These are phyloP conservation scores for Glycine soja DNA, from an alignment of 306 rosid genomes.

Conservation along the genomic window DNA sequence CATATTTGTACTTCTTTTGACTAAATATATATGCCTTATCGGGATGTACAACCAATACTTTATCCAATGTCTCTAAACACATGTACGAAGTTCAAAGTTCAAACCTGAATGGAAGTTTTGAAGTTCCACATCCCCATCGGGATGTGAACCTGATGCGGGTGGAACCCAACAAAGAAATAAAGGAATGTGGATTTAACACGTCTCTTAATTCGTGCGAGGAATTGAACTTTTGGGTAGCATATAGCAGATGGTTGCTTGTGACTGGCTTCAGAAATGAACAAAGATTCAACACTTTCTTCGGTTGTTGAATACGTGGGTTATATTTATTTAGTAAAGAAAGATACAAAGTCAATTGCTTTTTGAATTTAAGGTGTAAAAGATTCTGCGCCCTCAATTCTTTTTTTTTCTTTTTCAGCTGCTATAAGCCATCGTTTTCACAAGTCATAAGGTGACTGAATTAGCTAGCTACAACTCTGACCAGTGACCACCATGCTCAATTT, in stretches of 20 bases:
- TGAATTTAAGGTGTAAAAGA: constrained; percentile 36
- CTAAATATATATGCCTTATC: constrained; percentile 18
- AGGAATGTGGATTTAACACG: constrained; percentile 43
- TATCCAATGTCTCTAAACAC: constrained; percentile 30
- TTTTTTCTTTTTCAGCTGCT: neutral
- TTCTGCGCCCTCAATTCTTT: neutral
- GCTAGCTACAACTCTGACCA: neutral
- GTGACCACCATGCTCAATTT: neutral
- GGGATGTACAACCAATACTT: neutral
- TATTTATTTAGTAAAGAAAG: neutral
- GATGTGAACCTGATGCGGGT: neutral
- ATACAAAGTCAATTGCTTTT: constrained; percentile 20
- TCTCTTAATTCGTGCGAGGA: constrained; percentile 23
- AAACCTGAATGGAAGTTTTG: neutral
- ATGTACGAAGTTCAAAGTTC: constrained; percentile 7
- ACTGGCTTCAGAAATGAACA: constrained; percentile 6
- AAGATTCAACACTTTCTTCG: neutral
- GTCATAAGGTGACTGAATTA: constrained; percentile 17
- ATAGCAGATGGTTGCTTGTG: neutral
- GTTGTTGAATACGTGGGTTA: constrained; percentile 7
- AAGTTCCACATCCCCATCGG: constrained; percentile 31
- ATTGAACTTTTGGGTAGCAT: constrained; percentile 10
- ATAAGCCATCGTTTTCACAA: constrained; percentile 26
- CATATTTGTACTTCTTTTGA: neutral
- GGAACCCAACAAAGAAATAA: neutral